Base-by-base conservation (phyloP, 2,329 filamentous ascomycete genomes). In the Colletotrichum gloeosporioides region DNA sequence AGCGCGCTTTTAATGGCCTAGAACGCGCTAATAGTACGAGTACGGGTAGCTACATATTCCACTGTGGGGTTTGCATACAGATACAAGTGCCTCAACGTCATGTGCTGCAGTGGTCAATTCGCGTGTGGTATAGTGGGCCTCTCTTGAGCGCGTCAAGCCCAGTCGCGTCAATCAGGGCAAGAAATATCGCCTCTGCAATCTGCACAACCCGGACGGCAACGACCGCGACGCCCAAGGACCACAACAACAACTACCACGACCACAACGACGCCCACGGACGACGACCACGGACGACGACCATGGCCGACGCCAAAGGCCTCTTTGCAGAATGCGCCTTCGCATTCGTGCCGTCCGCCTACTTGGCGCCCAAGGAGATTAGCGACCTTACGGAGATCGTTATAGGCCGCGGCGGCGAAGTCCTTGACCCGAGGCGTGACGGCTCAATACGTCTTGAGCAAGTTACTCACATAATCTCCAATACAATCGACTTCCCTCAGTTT, bases 401-500 rank as follows among this genome's bases (percentile, higher is more conserved):
- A 74, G 86, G 89, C 15, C 87, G 90, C 85, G 90, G 90, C 78
- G 90, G 88, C 72, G 81, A 85, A 39, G 84, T 91, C 3, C 82
- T 89, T 77, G 85, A 88, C 62, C 86, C 86, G 15, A 85, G 86
- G 75, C 84, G 86, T 75, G 85, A 91, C 78, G 89, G 89, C 79
- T 85, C 86, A 16, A 82, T 91, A 16, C 84, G 85, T 2, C 86
- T 92, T 32, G 82, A 86, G 66, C 80, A 87, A 72, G 86, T 88
- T 66, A 90, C 90, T 27, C 91, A 92, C 80, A 89, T 92, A 77
- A 82, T 92, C 65, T 88, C 96, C 73, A 92, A 93, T 75, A 96
- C 94, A 1, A 94, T 95, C 84, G 96, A 99, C 83, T 99, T 99
- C 80, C 93, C 95, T n/a, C 92, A 96, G 80, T 99, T 97, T 83